Conservation (phyloP, 371 early-diverging fungal species). For the Mucor saturninus region DNA sequence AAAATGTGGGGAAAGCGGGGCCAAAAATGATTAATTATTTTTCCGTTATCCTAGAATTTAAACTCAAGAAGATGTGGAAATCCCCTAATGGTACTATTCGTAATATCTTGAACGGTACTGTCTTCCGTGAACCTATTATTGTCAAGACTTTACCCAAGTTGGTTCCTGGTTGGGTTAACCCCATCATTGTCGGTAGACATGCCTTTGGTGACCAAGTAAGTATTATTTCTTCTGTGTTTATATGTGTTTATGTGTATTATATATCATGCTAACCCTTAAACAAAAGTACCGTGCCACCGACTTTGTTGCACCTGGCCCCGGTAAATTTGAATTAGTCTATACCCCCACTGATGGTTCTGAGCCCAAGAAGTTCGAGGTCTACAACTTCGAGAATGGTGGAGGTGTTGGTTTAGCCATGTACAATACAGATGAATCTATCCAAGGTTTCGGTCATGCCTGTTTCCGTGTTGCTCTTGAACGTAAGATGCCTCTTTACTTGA, state of each 20-base stretch:
- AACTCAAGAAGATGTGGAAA: slow-evolving; percentile 95
- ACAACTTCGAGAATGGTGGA: slow-evolving; percentile 74
- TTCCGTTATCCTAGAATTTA: slow-evolving; percentile 72
- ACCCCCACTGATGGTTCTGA: slow-evolving; percentile 83
- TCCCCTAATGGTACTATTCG: slow-evolving; percentile 98
- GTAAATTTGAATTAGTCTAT: slow-evolving; percentile 87
- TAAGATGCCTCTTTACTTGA: slow-evolving; percentile 92
- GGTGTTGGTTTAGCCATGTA: slow-evolving; percentile 97
- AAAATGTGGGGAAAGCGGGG: neutral
- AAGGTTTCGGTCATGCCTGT: slow-evolving; percentile 92
- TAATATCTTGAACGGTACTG: slow-evolving; percentile 95
- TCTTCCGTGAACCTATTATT: slow-evolving; percentile 97
- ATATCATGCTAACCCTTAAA: neutral
- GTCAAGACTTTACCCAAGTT: slow-evolving; percentile 87
- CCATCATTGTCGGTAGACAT: slow-evolving; percentile 96
- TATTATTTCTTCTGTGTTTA: neutral
- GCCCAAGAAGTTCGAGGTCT: slow-evolving; percentile 71
- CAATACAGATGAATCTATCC: slow-evolving; percentile 91
- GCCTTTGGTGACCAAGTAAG: slow-evolving; percentile 95
- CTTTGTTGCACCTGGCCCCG: slow-evolving; percentile 87
- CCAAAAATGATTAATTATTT: neutral
- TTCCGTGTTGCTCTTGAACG: slow-evolving; percentile 88
- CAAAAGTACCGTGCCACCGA: slow-evolving; percentile 97
- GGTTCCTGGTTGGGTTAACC: slow-evolving; percentile 94
- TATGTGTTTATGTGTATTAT: slow-evolving; percentile 6